These are phyloP conservation scores for Pestalotiopsis sp. DNA, from an alignment of 2,329 filamentous ascomycete genomes.

Conservation along the genomic window DNA sequence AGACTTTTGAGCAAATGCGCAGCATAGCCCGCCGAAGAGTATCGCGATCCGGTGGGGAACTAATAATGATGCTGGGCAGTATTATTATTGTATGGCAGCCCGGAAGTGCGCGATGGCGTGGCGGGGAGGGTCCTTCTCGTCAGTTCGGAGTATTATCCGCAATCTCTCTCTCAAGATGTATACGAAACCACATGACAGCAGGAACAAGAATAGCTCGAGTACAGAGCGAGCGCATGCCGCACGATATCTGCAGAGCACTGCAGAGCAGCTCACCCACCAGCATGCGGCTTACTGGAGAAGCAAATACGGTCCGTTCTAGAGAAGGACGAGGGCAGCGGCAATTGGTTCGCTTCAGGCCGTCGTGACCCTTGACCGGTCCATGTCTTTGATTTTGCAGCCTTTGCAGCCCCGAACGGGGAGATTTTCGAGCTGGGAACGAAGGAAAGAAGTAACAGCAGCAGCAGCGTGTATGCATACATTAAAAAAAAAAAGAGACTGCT, in stretches of 20 bases:
- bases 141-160: neutral
- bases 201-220: too few relatives aligned
- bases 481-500: too few relatives aligned
- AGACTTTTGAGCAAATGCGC: constrained; percentile 2
- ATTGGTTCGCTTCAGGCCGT: neutral
- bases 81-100: neutral
- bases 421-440: neutral
- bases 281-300: neutral
- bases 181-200: too few relatives aligned
- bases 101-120: neutral
- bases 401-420: neutral
- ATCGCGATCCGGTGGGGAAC: neutral
- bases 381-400: neutral
- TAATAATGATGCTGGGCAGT: neutral
- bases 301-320: neutral
- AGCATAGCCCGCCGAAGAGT: constrained; percentile 17
- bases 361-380: neutral
- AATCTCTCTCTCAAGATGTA: too few relatives aligned
- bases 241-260: too few relatives aligned
- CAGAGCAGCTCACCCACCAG: neutral
- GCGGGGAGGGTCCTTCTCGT: neutral
- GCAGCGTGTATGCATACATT: too few relatives aligned
- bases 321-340: neutral
- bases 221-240: too few relatives aligned
- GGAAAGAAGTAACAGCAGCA: neutral